A percentile compares a stretch with the other conserved stretches of the same genome.
Conservation (phyloP, 805 yeast species). For the Wickerhamiella azymoides region DNA sequence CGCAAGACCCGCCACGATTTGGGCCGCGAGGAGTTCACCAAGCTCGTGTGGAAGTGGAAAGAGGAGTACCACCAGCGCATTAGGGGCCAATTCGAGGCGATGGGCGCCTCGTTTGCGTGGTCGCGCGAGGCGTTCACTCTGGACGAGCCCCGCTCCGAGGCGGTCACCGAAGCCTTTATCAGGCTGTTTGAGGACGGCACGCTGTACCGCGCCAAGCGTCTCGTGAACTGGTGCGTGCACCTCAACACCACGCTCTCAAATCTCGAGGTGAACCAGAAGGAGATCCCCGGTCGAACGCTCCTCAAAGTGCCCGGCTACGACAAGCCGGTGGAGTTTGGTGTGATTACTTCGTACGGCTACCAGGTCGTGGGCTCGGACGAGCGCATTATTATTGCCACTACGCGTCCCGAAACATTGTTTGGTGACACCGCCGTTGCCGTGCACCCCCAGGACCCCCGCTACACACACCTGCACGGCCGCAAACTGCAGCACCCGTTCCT, state of each 20-base stretch:
- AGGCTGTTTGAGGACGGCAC: conserved; percentile 87
- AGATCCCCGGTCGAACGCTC: conserved; percentile 65
- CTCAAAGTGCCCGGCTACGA: conserved; percentile 83
- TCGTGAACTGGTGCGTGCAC: conserved; percentile 93
- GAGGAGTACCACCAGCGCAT: conserved; percentile 81
- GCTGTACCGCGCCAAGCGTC: conserved; percentile 82
- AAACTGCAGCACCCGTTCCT: conserved; percentile 81
- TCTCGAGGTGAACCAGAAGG: conserved; percentile 91
- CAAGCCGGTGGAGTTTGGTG: conserved; percentile 88
- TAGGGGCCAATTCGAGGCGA: conserved; percentile 64
- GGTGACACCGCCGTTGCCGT: conserved; percentile 98
- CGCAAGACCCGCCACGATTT: conserved; percentile 85
- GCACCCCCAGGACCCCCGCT: conserved; percentile 88
- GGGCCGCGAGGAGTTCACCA: conserved; percentile 82
- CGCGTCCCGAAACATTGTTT: conserved; percentile 96
- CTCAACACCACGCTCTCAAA: conserved; percentile 91
- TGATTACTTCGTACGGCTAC: conserved; percentile 88
- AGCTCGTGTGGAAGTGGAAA: conserved; percentile 96
- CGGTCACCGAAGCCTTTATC: conserved; percentile 87
- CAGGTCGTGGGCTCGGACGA: conserved; percentile 77
- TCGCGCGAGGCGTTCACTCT: conserved; percentile 85
- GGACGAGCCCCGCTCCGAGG: conserved; percentile 57
- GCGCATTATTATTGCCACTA: conserved; percentile 82
- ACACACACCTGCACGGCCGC: conserved; percentile 89
- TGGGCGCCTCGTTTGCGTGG: conserved; percentile 98